These are phyloP conservation scores for Suillus cothurnatus DNA, from an alignment of 768 basidiomycete genomes.

Conservation along the genomic window DNA sequence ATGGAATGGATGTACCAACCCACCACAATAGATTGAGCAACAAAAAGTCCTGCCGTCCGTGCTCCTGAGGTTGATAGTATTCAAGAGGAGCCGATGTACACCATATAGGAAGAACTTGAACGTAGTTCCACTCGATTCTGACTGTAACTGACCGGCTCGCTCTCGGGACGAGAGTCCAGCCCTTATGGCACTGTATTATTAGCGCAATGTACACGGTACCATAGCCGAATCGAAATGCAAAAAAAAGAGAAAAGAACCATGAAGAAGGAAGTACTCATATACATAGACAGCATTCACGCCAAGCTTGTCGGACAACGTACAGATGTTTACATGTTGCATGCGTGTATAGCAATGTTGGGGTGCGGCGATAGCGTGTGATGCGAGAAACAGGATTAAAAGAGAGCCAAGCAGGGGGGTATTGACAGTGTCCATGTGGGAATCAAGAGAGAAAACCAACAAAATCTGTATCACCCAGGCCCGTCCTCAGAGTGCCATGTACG, in stretches of 20 bases:
- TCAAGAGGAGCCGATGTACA: background rate
- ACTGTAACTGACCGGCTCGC: background rate
- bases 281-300: background rate
- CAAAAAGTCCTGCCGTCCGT: constrained; percentile 59
- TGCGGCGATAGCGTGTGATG: constrained; percentile 3
- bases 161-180: background rate
- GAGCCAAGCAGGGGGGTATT: background rate
- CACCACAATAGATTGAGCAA: constrained; percentile 84
- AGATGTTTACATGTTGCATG: constrained; percentile 5
- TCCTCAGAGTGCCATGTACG: constrained; percentile 31
- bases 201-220: constrained; percentile 3
- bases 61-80: background rate
- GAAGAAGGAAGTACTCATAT: background rate
- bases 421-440: background rate
- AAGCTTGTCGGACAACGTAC: background rate
- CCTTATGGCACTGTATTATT: constrained; percentile 6
- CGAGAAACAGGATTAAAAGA: background rate
- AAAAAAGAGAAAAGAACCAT: background rate
- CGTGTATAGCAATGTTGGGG: background rate
- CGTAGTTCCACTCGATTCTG: background rate
- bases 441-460: constrained; percentile 6
- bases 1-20: constrained; percentile 91
- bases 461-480: background rate
- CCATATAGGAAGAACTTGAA: background rate
- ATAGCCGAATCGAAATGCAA: background rate